Conservation (phyloP, 2,329 filamentous ascomycete genomes). For the Beauveria sp. region DNA sequence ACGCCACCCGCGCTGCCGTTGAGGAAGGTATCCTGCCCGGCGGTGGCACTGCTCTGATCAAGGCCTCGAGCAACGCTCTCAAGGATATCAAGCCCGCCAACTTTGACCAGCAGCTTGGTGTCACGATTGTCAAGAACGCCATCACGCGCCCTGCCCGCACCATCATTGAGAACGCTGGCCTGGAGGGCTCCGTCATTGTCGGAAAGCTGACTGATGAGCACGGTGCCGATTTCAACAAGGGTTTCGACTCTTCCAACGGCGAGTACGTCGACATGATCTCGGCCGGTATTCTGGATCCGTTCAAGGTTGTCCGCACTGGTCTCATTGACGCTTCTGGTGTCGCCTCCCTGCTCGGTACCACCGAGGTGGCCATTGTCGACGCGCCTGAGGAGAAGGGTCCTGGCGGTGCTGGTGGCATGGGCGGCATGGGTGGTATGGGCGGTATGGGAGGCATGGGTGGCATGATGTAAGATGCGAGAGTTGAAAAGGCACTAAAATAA, state of each 20-base stretch:
- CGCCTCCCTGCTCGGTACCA: constrained; percentile 92
- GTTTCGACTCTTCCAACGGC: constrained; percentile 92
- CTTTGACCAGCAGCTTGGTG: constrained; percentile 98
- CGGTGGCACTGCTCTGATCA: constrained; percentile 95
- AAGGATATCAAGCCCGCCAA: constrained; percentile 77
- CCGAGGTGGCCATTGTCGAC: constrained; percentile 96
- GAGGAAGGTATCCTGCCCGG: constrained; percentile 98
- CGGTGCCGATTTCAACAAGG: constrained; percentile 91
- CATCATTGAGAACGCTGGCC: constrained; percentile 95
- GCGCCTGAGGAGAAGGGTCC: constrained; percentile 86
- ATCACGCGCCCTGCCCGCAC: constrained; percentile 91
- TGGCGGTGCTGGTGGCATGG: constrained; percentile 54
- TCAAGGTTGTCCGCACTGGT: constrained; percentile 98
- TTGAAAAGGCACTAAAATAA: neutral
- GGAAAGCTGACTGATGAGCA: constrained; percentile 97
- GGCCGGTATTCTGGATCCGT: constrained; percentile 93
- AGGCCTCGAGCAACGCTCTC: constrained; percentile 88
- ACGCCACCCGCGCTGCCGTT: constrained; percentile 94
- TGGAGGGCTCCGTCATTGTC: constrained; percentile 92
- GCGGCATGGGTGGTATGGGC: constrained; percentile 57
- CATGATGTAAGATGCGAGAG: constrained; percentile 47
- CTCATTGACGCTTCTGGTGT: constrained; percentile 93
- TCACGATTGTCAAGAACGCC: constrained; percentile 95
- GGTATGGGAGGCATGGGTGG: constrained; percentile 55
- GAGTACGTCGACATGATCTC: constrained; percentile 99